Base-by-base conservation (phyloP, 805 yeast genomes). In the Hanseniaspora valbyensis region DNA sequence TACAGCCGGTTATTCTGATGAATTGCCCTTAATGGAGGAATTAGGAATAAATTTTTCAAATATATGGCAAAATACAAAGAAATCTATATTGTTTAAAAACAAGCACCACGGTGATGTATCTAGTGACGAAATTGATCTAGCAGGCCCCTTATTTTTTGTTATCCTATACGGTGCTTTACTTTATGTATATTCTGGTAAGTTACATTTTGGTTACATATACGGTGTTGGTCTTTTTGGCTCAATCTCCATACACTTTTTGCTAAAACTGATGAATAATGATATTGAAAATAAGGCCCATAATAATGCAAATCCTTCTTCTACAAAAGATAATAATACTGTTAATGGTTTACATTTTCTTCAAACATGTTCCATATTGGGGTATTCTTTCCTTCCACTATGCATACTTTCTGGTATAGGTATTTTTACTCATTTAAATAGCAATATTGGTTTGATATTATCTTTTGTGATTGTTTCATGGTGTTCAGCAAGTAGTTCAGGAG, bases 201-300 rank as follows among this genome's bases (percentile, higher is more conserved):
- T 90, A 14, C 97, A 92, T 64, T 92, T 92, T 63, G 97, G 97
- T 2, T 92, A 92, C 65, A 84, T 92, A 44, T 92, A 92, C 61
- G 97, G 98, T 36, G 95, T 92, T 38, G 97, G 96, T 0, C 67
- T 92, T 39, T 80, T 90, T 58, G 98, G 98, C 16, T 83, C 95
- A 1, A 62, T 86, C 14, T 79, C 95, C 29, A 75, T 88, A 56
- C 96, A 89, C 66, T 76, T 77, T 58, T 70, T 92, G 53, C 83
- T 94, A 64, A 88, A 83, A 63, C 71, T 87, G 54, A 92, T 92
- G 98, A 80, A 95, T 52, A 76, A 74, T 51, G 73, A 72, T 42
- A 68, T 70, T 2, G 33, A 7, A n/a, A 32, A n/a, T 4, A n/a
- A 10, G 12, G 3, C 54, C 56, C 1, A 55, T 63, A n/a, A 66